phyloP scores from a whole-genome alignment of 2,329 filamentous ascomycete genomes.

The Fusarium concolor region DNA sequence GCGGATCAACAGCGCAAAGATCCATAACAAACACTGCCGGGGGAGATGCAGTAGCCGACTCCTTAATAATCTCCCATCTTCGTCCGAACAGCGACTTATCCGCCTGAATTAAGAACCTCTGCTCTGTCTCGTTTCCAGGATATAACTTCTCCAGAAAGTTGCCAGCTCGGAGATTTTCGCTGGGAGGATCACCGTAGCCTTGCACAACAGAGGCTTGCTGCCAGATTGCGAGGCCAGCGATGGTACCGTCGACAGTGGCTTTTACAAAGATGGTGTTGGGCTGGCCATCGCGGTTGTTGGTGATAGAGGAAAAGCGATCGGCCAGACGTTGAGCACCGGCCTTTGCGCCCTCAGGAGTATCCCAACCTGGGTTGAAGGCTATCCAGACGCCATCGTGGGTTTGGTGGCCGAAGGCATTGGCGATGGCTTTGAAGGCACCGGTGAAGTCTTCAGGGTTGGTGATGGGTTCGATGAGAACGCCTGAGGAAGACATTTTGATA shows the following conservation, averaged over 20 bases:
- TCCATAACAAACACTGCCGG: conserved; percentile 64
- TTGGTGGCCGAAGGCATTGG: conserved; percentile 62
- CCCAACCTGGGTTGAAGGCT: conserved; percentile 65
- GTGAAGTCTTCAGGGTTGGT: conserved; percentile 46
- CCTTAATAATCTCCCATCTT: conserved; percentile 56
- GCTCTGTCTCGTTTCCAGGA: conserved; percentile 57
- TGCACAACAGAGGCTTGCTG: conserved; percentile 61
- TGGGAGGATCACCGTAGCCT: conserved; percentile 58
- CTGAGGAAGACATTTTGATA: conserved; percentile 1
- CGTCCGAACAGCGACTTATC: conserved; percentile 57
- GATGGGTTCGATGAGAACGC: conserved; percentile 46
- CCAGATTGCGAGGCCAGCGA: conserved; percentile 69
- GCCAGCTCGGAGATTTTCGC: conserved; percentile 45
- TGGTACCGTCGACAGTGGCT: conserved; percentile 57
- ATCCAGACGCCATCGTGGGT: conserved; percentile 63
- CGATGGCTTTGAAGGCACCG: conserved; percentile 41
- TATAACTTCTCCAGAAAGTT: conserved; percentile 54
- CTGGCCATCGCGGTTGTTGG: conserved; percentile 56
- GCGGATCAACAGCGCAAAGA: conserved; percentile 64
- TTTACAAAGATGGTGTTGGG: conserved; percentile 66
- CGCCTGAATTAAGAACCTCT: conserved; percentile 60
- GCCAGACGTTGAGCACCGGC: conserved; percentile 53
- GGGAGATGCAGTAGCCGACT: conserved; percentile 52
- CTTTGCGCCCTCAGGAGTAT: conserved; percentile 58
- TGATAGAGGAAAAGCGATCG: conserved; percentile 55